Conservation (phyloP, 768 basidiomycete species). For the Pisolithus microcarpus region DNA sequence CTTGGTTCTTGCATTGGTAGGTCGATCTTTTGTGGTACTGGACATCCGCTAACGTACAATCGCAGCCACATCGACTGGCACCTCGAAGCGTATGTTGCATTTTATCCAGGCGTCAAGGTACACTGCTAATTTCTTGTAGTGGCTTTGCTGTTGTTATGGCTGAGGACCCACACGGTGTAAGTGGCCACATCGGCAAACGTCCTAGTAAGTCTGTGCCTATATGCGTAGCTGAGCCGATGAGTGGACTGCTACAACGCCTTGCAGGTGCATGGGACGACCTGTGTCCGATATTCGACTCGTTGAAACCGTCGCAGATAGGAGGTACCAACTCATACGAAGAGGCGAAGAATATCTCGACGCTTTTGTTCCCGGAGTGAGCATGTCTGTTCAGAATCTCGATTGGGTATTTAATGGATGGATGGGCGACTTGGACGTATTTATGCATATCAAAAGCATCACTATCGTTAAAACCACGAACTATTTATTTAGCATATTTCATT, state of each 20-base stretch:
- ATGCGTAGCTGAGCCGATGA: neutral
- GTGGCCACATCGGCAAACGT: constrained; percentile 8
- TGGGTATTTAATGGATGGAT: too few species aligned
- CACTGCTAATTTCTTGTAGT: constrained; percentile 6
- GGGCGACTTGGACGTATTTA: too few species aligned
- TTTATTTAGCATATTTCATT: neutral
- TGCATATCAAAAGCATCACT: too few species aligned
- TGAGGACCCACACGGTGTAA: constrained; percentile 15
- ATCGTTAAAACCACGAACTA: neutral
- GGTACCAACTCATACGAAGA: constrained; percentile 10
- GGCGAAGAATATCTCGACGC: constrained; percentile 14
- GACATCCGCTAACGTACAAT: neutral
- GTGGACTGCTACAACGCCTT: neutral
- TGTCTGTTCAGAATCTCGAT: neutral
- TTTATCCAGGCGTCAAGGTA: neutral
- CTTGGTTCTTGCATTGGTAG: constrained; percentile 43
- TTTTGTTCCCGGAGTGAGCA: constrained; percentile 12
- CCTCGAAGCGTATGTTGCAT: constrained; percentile 14
- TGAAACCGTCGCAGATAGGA: constrained; percentile 15
- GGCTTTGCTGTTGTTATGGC: constrained; percentile 23
- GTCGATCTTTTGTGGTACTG: neutral
- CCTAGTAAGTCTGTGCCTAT: constrained; percentile 8
- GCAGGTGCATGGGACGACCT: constrained; percentile 20
- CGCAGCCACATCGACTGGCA: constrained; percentile 26
- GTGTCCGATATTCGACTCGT: constrained; percentile 18